These are phyloP conservation scores for Shiraia bambusicola DNA, from an alignment of 2,329 filamentous ascomycete species.

Conservation along the genomic window DNA sequence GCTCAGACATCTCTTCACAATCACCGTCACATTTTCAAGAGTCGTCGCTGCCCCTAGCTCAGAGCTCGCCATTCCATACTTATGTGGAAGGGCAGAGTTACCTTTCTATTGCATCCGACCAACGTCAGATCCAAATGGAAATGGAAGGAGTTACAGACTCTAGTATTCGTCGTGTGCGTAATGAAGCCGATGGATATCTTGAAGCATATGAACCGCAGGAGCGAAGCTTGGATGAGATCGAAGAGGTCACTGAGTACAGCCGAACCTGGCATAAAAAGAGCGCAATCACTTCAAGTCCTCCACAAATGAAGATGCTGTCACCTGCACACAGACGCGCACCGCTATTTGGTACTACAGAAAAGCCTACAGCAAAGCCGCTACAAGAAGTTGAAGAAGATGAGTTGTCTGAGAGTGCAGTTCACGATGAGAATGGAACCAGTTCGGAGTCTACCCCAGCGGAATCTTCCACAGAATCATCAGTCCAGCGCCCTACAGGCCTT, in stretches of 20 bases:
- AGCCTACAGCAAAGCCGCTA: neutral
- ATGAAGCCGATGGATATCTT: constrained; percentile 38
- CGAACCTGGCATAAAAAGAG: constrained; percentile 20
- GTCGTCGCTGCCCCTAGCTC: constrained; percentile 30
- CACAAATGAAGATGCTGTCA: constrained; percentile 20
- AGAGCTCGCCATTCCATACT: constrained; percentile 40
- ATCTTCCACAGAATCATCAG: constrained; percentile 4
- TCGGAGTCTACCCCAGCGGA: constrained; percentile 3
- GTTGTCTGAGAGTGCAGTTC: constrained; percentile 1
- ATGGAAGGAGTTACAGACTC: constrained; percentile 31
- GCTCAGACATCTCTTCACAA: constrained; percentile 28
- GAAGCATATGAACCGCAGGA: constrained; percentile 38
- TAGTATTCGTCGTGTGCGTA: constrained; percentile 34
- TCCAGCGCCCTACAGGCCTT: constrained; percentile 16
- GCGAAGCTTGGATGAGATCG: constrained; percentile 34
- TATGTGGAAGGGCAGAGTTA: constrained; percentile 29
- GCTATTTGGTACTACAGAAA: constrained; percentile 8
- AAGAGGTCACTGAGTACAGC: constrained; percentile 40
- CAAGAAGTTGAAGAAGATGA: constrained; percentile 1
- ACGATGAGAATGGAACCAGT: constrained; percentile 7
- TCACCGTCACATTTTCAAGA: constrained; percentile 23
- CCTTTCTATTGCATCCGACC: constrained; percentile 32
- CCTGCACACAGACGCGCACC: constrained; percentile 17
- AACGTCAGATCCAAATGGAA: constrained; percentile 33
- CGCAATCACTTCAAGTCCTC: constrained; percentile 24